Percentiles rank a stretch among this genome's conserved stretches.
Evolutionary conservation across 768 basidiomycete species (phyloP).

Genomic region (Amanita thiersii): DNA sequence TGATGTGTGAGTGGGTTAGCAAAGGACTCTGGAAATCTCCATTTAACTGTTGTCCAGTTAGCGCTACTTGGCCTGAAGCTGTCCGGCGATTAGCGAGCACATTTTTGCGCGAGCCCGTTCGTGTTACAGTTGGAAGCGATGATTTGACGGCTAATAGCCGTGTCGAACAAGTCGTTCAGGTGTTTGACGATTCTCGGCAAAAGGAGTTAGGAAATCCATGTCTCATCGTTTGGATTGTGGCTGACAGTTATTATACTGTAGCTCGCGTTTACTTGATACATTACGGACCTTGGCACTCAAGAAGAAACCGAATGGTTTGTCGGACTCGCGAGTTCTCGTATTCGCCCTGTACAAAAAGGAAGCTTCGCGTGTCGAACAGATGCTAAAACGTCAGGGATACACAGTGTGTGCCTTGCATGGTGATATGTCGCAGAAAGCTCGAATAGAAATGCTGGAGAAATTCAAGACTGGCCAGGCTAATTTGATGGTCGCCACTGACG

Average conservation of each 20-base stretch:
- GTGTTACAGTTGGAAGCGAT: conserved; percentile 92
- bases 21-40: conserved; percentile 3
- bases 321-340: conserved; percentile 70
- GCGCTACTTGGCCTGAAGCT: conserved; percentile 96
- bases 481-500: conserved; percentile 92
- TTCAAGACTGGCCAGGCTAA: conserved; percentile 79
- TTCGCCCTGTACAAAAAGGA: conserved; percentile 99
- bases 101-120: conserved; percentile 78
- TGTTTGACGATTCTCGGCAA: conserved; percentile 74
- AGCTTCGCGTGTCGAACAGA: conserved; percentile 81
- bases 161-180: conserved; percentile 90
- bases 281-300: conserved; percentile 51
- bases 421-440: conserved; percentile 78
- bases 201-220: conserved; percentile 66
- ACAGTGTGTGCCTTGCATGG: conserved; percentile 81
- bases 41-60: conserved; percentile 45
- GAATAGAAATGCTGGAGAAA: conserved; percentile 78
- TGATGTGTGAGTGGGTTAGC: conserved; percentile 70
- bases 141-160: conserved; percentile 91
- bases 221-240: not conserved
- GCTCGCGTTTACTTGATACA: conserved; percentile 50
- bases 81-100: conserved; percentile 84
- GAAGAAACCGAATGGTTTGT: conserved; percentile 42
- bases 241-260: conserved; percentile 17
- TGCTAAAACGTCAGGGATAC: conserved; percentile 67